These are phyloP conservation scores for Diaporthe velutina DNA, from an alignment of 2,329 filamentous ascomycete species.

Conservation along the genomic window DNA sequence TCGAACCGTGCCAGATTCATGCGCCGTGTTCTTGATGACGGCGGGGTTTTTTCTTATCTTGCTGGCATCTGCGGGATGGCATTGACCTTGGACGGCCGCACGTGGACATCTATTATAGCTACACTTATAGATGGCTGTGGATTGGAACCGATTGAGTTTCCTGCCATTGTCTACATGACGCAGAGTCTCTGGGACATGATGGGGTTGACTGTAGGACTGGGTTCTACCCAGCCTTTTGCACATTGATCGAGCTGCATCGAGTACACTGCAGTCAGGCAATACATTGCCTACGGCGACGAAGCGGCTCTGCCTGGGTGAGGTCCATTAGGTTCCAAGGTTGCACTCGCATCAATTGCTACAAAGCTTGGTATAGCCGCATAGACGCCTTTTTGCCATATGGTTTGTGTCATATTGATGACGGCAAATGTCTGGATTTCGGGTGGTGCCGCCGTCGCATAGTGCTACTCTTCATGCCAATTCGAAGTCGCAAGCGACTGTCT, in stretches of 20 bases:
- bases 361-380: slow-evolving; percentile 3
- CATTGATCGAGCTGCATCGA: not conserved
- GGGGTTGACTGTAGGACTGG: not conserved
- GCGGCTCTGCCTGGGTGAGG: not conserved
- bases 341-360: not conserved
- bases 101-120: not conserved
- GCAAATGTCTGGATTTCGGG: not conserved
- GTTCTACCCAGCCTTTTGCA: not conserved
- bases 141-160: not conserved
- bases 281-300: not conserved
- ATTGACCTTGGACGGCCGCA: not conserved
- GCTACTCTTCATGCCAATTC: not conserved
- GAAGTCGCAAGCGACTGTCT: too few species aligned
- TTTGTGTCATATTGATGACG: not conserved
- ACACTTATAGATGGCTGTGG: not conserved
- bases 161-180: not conserved
- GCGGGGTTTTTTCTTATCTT: not conserved
- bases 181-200: not conserved
- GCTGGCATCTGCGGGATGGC: not conserved
- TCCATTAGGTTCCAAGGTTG: not conserved
- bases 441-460: not conserved
- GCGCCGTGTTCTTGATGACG: not conserved
- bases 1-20: slow-evolving; percentile 17
- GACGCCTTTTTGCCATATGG: accelerated
- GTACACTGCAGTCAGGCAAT: not conserved